Conservation (phyloP, 192 early-diverging fungal genomes). For the Backusella liffmaniae region DNA sequence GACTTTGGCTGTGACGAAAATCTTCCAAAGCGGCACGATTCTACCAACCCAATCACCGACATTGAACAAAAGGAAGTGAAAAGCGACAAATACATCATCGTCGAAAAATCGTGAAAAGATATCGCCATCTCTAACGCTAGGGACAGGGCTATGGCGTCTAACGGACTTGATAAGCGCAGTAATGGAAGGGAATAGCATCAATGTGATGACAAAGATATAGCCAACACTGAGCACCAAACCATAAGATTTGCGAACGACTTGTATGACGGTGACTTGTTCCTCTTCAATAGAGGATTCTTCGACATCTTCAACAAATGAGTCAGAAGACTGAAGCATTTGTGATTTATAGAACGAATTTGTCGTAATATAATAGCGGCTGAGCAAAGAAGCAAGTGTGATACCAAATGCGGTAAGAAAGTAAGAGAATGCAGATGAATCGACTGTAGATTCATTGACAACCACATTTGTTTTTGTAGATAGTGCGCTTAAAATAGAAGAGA, state of each 20-base stretch:
- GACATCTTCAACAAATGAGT: not conserved
- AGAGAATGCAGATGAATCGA: constrained; percentile 41
- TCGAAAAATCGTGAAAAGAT: constrained; percentile 36
- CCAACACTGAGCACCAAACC: constrained; percentile 49
- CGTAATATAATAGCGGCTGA: constrained; percentile 38
- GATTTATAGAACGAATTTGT: constrained; percentile 41
- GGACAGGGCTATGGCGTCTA: not conserved
- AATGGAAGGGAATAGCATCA: constrained; percentile 73
- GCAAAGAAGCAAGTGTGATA: constrained; percentile 39
- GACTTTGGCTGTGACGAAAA: constrained; percentile 47
- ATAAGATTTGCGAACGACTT: constrained; percentile 19
- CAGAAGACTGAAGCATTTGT: constrained; percentile 25
- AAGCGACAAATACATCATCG: constrained; percentile 62
- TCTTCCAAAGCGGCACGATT: constrained; percentile 45
- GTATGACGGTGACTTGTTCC: not conserved
- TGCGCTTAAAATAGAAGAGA: constrained; percentile 42
- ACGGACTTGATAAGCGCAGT: constrained; percentile 65
- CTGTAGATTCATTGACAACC: not conserved
- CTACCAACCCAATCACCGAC: constrained; percentile 73
- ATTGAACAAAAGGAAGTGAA: constrained; percentile 75
- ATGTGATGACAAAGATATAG: constrained; percentile 64
- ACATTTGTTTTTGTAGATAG: constrained; percentile 20
- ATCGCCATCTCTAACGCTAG: not conserved
- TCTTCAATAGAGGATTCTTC: not conserved
- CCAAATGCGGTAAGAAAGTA: constrained; percentile 50